These are phyloP conservation scores for Jacaranda mimosifolia DNA, from an alignment of 257 asterid species.

Conservation along the genomic window DNA sequence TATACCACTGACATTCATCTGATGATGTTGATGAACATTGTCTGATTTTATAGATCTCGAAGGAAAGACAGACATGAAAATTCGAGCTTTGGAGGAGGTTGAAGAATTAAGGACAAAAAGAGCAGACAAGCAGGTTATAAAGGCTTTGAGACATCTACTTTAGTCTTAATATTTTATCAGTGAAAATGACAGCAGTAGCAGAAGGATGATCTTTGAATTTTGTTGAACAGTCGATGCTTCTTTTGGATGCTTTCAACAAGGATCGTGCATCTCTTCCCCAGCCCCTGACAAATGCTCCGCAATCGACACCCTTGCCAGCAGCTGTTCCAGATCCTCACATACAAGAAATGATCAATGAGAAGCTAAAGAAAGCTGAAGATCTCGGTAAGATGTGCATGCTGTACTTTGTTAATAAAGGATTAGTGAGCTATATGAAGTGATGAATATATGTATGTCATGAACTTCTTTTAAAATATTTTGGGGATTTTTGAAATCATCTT, in stretches of 20 bases:
- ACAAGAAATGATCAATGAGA: conserved; percentile 96
- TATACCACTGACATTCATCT: conserved; percentile 16
- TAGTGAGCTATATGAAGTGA: background rate
- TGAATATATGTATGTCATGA: background rate
- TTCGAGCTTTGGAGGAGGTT: conserved; percentile 87
- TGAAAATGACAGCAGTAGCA: conserved; percentile 17
- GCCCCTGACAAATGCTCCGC: conserved; percentile 73
- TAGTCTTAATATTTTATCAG: conserved; percentile 5
- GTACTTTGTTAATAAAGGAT: conserved; percentile 18
- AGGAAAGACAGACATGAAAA: conserved; percentile 94
- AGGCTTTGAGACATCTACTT: conserved; percentile 22
- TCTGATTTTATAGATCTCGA: conserved; percentile 72
- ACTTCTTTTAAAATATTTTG: background rate
- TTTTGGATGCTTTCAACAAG: conserved; percentile 98
- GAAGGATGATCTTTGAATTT: conserved; percentile 28
- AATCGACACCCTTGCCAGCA: conserved; percentile 66
- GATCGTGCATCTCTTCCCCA: conserved; percentile 96
- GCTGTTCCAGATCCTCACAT: conserved; percentile 85
- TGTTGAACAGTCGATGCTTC: conserved; percentile 81
- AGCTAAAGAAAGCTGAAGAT: conserved; percentile 96
- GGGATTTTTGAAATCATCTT: background rate
- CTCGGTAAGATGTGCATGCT: conserved; percentile 63
- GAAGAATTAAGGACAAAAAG: conserved; percentile 87
- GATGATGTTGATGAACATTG: conserved; percentile 20
- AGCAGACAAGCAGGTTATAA: conserved; percentile 92